phyloP scores from a whole-genome alignment of 2,329 filamentous ascomycete species.

The Trichophyton rubrum region DNA sequence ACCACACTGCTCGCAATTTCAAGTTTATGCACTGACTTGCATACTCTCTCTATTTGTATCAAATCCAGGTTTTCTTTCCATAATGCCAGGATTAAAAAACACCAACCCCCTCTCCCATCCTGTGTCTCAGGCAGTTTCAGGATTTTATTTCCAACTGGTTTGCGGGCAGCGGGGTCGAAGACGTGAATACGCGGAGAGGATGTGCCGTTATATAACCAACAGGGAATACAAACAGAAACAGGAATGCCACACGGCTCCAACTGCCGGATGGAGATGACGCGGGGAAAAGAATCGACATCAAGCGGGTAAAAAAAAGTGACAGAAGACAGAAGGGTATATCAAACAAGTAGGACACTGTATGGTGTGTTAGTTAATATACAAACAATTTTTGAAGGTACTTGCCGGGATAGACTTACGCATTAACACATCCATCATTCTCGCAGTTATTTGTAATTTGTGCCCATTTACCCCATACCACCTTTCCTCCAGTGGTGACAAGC shows the following conservation, averaged over 20 bases:
- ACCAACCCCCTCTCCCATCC: neutral
- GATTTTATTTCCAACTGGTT: neutral
- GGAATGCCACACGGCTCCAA: neutral
- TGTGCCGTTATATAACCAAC: neutral
- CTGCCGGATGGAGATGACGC: neutral
- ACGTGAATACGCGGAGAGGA: neutral
- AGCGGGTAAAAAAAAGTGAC: no score
- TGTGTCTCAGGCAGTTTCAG: neutral
- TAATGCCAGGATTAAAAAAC: neutral
- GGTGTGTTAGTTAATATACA: neutral
- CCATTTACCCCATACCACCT: conserved; percentile 85
- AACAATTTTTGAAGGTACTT: neutral
- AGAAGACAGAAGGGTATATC: neutral
- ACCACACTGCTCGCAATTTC: no score
- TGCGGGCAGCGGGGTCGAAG: neutral
- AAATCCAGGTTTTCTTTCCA: neutral
- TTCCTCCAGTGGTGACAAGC: conserved; percentile 78
- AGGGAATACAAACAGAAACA: neutral
- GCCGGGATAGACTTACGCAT: conserved; percentile 32
- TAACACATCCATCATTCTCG: conserved; percentile 52
- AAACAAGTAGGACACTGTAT: conserved; percentile 17
- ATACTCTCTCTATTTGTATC: neutral
- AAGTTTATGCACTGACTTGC: no score
- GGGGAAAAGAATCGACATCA: neutral
- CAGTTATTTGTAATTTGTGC: conserved; percentile 50